Percentiles rank a stretch among this genome's conserved stretches.
These are phyloP conservation scores for Quercus wislizeni DNA, from an alignment of 306 rosid genomes.

Conservation along the genomic window DNA sequence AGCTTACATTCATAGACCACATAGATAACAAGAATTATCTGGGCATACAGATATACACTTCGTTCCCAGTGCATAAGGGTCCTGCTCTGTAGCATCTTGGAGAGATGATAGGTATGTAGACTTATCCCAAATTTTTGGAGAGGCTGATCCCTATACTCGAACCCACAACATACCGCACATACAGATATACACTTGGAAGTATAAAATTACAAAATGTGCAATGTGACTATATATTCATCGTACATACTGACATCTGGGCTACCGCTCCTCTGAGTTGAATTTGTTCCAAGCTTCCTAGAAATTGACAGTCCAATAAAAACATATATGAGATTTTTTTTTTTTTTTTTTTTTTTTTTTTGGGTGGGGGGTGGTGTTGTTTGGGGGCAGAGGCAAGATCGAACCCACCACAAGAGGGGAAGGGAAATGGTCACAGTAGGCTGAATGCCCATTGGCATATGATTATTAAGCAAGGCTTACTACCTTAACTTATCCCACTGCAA, in stretches of 20 bases:
- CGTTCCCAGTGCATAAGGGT: no score
- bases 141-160: no score
- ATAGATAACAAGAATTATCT: constrained; percentile 4
- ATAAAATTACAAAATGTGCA: constrained; percentile 25
- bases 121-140: no score
- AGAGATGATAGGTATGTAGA: no score
- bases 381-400: no score
- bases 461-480: not conserved
- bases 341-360: no score
- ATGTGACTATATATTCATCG: constrained; percentile 3
- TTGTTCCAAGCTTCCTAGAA: constrained; percentile 96
- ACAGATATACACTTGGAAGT: constrained; percentile 23
- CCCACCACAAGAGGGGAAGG: not conserved
- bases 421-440: no score
- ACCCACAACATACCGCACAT: not conserved
- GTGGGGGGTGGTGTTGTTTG: no score
- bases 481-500: not conserved
- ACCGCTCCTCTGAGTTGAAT: constrained; percentile 93
- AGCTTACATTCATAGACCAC: constrained; percentile 22
- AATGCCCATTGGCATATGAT: not conserved
- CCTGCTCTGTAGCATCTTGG: no score
- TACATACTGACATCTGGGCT: constrained; percentile 9
- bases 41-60: constrained; percentile 21
- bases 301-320: not conserved
- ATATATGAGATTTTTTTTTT: not conserved